Conservation (phyloP, 768 basidiomycete species). For the Mycena indigotica region DNA sequence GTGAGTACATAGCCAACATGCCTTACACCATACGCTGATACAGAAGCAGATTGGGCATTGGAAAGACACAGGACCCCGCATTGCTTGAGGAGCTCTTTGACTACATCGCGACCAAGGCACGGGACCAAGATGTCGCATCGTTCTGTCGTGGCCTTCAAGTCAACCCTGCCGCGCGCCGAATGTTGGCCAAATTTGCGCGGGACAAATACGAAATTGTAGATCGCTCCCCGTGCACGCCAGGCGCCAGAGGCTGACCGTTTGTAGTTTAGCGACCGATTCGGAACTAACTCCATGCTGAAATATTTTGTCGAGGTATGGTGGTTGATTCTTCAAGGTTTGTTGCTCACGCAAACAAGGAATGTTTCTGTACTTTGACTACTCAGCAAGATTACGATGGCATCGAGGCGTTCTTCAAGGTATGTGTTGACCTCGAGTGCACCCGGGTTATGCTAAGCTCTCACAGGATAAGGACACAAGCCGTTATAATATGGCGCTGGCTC, state of each 20-base stretch:
- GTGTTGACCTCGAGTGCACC: conserved; percentile 15
- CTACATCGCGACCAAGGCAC: conserved; percentile 47
- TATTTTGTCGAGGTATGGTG: conserved; percentile 9
- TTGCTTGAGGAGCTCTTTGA: conserved; percentile 64
- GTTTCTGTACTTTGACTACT: conserved; percentile 38
- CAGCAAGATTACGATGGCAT: conserved; percentile 51
- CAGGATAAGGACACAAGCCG: conserved; percentile 48
- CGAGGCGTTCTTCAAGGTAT: conserved; percentile 58
- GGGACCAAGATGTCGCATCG: conserved; percentile 43
- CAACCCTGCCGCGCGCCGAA: conserved; percentile 44
- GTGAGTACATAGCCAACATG: conserved; percentile 37
- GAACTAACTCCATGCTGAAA: conserved; percentile 42
- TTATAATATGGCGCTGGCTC: conserved; percentile 46
- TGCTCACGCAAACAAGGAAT: not conserved
- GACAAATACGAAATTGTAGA: conserved; percentile 49
- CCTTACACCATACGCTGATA: not conserved
- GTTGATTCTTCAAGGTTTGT: not conserved
- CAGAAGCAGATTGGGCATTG: conserved; percentile 60
- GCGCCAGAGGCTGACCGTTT: too few relatives aligned
- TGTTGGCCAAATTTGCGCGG: conserved; percentile 47
- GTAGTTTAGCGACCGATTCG: conserved; percentile 46
- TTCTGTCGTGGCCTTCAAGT: conserved; percentile 45
- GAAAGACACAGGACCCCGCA: conserved; percentile 53
- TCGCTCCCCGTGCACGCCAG: too few relatives aligned
- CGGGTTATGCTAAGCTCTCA: not conserved